Evolutionary conservation across 2,329 filamentous ascomycete species (phyloP), one percentile per base, ranked within the genome.

Genomic region (Paradendryphiella salina): DNA sequence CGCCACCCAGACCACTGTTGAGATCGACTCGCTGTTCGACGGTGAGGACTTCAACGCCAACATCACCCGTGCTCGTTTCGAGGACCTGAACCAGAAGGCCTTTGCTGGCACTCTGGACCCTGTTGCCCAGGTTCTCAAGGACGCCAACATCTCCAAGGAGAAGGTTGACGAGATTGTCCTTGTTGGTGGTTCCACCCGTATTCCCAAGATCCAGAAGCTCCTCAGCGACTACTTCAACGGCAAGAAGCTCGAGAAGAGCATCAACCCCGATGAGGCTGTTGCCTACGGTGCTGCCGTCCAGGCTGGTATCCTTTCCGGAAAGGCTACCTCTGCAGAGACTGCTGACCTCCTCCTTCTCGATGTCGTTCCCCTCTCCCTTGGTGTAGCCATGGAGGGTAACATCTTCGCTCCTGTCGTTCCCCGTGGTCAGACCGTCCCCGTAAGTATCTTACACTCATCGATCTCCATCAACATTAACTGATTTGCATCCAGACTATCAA

Each of bases 181-280:
- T 72, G 94, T 99, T 73, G 94, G 94, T 86, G 94, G 94, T 69
- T 96, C 92, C 60, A 99, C 94, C 73, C 94, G 94, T 90, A 99
- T 99, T 69, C 94, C 94, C 73, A 86, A 87, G 77, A 96, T 99
- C 77, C 94, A 99, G 87, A 97, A 97, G 86, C 88, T 99, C 64
- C 87, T 99, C 65, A 92, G 87, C 81, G 94, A 99, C 80, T 96
- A 92, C 85, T 99, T 99, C 82, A 89, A 95, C 76, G 92, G 92
- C 80, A 99, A 99, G 90, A 96, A 99, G 88, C 90, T 96, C 65
- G 93, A 97, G 86, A 97, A 96, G 81, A 94, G 89, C 83, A 97
- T 97, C 83, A 99, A 99, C 86, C 94, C 94, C 71, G 94, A 99
- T 75, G 94, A 99, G 84, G 94, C 94, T 67, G 94, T 99, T 72